These are phyloP conservation scores for Nicotiana benthamiana DNA, from an alignment of 257 asterid species.

Conservation along the genomic window DNA sequence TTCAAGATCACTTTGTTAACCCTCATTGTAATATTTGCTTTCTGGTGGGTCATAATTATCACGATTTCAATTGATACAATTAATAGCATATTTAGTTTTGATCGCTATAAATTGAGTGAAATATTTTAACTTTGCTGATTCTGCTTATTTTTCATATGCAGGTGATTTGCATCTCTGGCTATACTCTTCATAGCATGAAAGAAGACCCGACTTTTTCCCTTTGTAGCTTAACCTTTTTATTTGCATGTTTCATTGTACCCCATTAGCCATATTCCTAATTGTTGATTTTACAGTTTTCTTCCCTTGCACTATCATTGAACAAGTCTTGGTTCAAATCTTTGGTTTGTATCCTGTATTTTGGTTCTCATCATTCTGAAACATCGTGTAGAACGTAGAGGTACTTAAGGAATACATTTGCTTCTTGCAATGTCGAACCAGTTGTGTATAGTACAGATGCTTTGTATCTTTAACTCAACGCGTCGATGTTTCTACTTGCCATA, in stretches of 20 bases:
- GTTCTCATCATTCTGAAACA: slow-evolving; percentile 19
- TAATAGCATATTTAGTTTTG: neutral
- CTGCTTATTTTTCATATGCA: slow-evolving; percentile 17
- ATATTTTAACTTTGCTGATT: neutral
- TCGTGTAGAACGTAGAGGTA: neutral
- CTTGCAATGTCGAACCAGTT: neutral
- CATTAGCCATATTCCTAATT: slow-evolving; percentile 18
- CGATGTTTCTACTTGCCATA: neutral
- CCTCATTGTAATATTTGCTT: too few relatives aligned
- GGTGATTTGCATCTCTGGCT: slow-evolving; percentile 29
- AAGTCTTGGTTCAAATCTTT: slow-evolving; percentile 19
- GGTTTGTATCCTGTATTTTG: slow-evolving; percentile 14
- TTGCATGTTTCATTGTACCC: slow-evolving; percentile 22
- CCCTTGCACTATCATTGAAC: slow-evolving; percentile 15
- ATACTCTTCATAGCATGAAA: slow-evolving; percentile 19
- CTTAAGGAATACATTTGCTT: neutral
- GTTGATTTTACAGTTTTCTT: slow-evolving; percentile 4
- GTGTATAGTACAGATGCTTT: neutral
- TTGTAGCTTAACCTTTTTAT: slow-evolving; percentile 19
- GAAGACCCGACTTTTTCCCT: slow-evolving; percentile 15
- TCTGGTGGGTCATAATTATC: too few relatives aligned
- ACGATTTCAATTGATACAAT: too few relatives aligned
- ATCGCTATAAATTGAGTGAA: neutral
- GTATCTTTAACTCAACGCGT: neutral
- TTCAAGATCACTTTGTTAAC: too few relatives aligned